Conservation (phyloP, 2,329 filamentous ascomycete species). For the Diaporthe eres region DNA sequence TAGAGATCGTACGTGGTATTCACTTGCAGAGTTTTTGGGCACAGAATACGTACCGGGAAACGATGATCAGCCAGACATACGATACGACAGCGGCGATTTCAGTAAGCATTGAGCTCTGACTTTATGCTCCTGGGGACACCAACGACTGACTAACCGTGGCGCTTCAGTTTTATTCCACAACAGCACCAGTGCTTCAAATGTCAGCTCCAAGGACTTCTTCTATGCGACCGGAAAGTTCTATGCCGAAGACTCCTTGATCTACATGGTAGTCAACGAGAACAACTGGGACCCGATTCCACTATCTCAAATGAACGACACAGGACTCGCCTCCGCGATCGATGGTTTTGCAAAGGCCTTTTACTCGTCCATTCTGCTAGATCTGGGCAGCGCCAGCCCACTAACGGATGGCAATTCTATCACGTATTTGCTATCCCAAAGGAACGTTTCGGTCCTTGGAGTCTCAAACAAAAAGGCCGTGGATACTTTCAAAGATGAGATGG, state of each 20-base stretch:
- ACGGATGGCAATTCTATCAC: not conserved
- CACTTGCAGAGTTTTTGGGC: not conserved
- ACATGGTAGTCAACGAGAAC: slow-evolving; percentile 10
- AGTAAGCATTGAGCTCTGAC: not conserved
- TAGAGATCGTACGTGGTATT: slow-evolving; percentile 4
- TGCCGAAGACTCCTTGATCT: not conserved
- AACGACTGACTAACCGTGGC: not conserved
- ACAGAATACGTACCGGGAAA: not conserved
- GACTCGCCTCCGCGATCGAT: not conserved
- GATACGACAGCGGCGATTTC: slow-evolving; percentile 2
- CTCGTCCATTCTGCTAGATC: not conserved
- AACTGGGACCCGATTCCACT: slow-evolving; percentile 3
- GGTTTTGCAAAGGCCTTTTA: slow-evolving; percentile 18
- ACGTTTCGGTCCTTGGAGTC: not conserved
- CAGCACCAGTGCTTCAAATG: not conserved
- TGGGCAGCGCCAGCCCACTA: not conserved
- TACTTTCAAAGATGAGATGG: not conserved
- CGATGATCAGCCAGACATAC: not conserved
- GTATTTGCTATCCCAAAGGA: slow-evolving; percentile 2
- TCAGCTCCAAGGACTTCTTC: slow-evolving; percentile 13
- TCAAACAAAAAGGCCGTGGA: not conserved
- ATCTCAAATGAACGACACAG: not conserved
- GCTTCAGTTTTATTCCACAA: not conserved
- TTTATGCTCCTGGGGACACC: too few species aligned
- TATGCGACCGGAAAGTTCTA: slow-evolving; percentile 1